Base-by-base conservation (phyloP, 306 rosid species). In the Fragaria ananassa region DNA sequence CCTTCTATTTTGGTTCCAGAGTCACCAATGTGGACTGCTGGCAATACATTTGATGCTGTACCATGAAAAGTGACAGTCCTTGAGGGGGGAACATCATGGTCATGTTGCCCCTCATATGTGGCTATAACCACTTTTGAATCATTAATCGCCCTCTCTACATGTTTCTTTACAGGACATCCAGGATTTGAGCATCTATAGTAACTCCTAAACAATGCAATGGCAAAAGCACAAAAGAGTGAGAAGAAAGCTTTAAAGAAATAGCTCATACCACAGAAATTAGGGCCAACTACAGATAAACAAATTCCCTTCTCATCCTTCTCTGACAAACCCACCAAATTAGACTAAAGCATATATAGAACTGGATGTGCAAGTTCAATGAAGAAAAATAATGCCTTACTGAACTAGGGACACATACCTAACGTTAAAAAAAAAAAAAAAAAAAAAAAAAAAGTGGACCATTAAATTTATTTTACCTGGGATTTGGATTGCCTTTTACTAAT, bases 121-220 rank as follows among this genome's bases (percentile, higher is more conserved):
- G 96, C 81, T 69, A 90, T 83, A 45, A 94, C 89, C 76, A 85
- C 77, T 85, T 86, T 91, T 25, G 83, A 60, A 81, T 91, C 94
- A 60, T 86, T 84, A 70, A 91, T 80, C 44, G 96, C 93, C 82
- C 96, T 90, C 87, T 94, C 97, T 50, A 94, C 91, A 57, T 91
- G 96, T 84, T 91, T 94, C 85, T 90, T 94, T 74, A 77, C 97
- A 4, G 93, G 91, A 84, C 98, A 94, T 81, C 97, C 95, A 31
- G 92, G 87, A 84, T 64, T 80, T 14, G 98, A 90, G 87, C 98
- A 94, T 73, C 98, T 89, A 76, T 90, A 94, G 74, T 94, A 94
- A 89, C 96, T 90, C 92, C 98, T 94, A 80, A 63, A 81, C 64
- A 65, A 80, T 75, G 64, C 76, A 75, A 75, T 44, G 74, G 71